Conservation (phyloP, 805 yeast genomes). For the Teunomyces tritomae region DNA sequence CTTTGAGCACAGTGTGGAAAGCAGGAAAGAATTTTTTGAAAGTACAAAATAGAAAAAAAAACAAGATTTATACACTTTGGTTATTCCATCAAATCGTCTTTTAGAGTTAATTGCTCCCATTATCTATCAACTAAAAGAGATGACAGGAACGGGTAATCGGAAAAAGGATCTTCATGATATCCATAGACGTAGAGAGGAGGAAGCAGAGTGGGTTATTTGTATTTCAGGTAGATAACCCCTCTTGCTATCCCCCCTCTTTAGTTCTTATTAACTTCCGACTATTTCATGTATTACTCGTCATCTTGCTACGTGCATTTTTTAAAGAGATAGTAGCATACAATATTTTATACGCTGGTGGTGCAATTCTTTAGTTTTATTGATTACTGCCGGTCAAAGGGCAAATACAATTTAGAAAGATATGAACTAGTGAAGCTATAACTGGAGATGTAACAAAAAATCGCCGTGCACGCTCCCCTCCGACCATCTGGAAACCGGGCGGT, state of each 20-base stretch:
- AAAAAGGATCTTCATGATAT: neutral
- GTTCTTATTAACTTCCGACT: too few relatives aligned
- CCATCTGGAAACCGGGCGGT: neutral
- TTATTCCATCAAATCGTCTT: neutral
- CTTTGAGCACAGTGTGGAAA: neutral
- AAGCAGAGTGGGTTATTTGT: neutral
- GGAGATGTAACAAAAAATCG: neutral
- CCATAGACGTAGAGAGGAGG: neutral
- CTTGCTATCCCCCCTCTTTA: too few relatives aligned
- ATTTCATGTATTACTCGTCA: too few relatives aligned
- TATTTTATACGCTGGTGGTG: neutral
- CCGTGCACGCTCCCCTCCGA: neutral
- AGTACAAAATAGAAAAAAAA: neutral
- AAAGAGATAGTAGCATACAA: neutral
- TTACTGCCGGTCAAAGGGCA: neutral
- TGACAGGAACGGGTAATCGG: neutral
- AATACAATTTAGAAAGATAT: neutral
- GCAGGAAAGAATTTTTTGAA: neutral
- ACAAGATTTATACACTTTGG: neutral
- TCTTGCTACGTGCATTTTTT: too few relatives aligned
- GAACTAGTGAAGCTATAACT: neutral
- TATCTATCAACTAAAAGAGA: neutral
- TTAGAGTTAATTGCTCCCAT: neutral
- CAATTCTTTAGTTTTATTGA: neutral
- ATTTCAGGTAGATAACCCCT: neutral